These are phyloP conservation scores for Ophiostoma perfectum DNA, from an alignment of 2,329 filamentous ascomycete genomes.

Conservation along the genomic window DNA sequence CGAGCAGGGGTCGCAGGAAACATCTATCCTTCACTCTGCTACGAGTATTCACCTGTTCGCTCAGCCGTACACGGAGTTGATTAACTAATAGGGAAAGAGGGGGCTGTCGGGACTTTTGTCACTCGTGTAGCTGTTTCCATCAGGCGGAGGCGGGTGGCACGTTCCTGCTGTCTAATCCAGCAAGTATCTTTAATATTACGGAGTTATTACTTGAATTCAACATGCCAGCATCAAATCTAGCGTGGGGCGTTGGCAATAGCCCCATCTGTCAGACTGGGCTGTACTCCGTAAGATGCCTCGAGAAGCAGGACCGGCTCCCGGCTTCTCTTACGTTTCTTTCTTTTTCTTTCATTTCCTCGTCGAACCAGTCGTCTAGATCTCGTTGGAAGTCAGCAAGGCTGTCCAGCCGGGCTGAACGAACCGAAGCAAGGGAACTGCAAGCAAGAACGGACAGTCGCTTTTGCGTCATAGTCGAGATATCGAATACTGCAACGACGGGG, in stretches of 20 bases:
- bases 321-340: neutral
- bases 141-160: neutral
- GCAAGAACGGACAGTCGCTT: too few relatives aligned
- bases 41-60: neutral
- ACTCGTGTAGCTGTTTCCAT: neutral
- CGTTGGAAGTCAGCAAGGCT: too few relatives aligned
- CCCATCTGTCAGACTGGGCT: neutral
- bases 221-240: neutral
- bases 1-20: constrained; percentile 4
- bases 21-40: neutral
- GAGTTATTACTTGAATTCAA: neutral
- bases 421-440: too few relatives aligned
- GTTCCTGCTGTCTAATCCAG: neutral
- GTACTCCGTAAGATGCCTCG: too few relatives aligned
- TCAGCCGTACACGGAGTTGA: constrained; percentile 15
- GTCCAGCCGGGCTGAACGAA: too few relatives aligned
- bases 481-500: too few relatives aligned
- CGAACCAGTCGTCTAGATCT: too few relatives aligned
- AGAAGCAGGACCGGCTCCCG: neutral
- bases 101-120: neutral
- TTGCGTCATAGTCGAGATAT: too few relatives aligned
- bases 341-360: neutral
- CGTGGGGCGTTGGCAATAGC: neutral
- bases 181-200: neutral
- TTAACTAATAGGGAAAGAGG: constrained; percentile 1